Base-by-base conservation (phyloP, 495 filamentous ascomycete genomes). In the Aspergillus nidulans region DNA sequence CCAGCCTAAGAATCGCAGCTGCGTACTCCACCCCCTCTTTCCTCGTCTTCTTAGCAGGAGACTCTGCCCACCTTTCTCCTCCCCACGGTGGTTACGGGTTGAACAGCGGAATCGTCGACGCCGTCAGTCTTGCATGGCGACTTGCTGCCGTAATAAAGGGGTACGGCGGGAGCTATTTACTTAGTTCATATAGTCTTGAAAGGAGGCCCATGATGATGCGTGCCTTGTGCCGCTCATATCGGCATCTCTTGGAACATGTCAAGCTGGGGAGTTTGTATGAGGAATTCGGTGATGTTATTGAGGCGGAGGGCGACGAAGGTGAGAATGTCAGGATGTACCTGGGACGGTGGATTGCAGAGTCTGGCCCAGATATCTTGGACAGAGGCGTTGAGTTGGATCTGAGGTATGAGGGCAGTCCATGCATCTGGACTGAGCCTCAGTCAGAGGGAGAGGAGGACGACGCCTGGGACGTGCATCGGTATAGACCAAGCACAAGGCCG, bases 1-100 rank as follows among this genome's bases (percentile, higher is more conserved):
- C 65, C 1, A 59, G 56, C 30, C 45, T 69, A 21, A 42, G 50
- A 15, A 51, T 72, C 16, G 60, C 67, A 0, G 45, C 57, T 3
- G 23, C 20, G 2, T 67, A 66, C 21, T 4, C 15, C 15, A 53
- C 38, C 0, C 25, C 32, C n/a, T 36, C 66, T n/a, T 56, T 63
- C 13, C 64, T 72, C 1, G 63, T 84, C 3, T 74, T 85, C 25
- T 66, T 84, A 0, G 80, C 76, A 5, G 81, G 81, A 13, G 81
- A 85, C 60, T 68, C 59, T 12, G 77, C 78, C 0, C 80, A 84
- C 54, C 75, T 71, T 26, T 75, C 77, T 56, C 72, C 70, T 26
- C 80, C 80, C 0, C 71, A 66, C 42, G 70, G 68, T 20, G 68
- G 68, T 15, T 68, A 68, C 30, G 68, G 68, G 2, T 63, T 73